A percentile compares a stretch with the other conserved stretches of the same genome.
Evolutionary conservation across 257 asterid species (phyloP).

Genomic region (Jaltomata sinuosa): DNA sequence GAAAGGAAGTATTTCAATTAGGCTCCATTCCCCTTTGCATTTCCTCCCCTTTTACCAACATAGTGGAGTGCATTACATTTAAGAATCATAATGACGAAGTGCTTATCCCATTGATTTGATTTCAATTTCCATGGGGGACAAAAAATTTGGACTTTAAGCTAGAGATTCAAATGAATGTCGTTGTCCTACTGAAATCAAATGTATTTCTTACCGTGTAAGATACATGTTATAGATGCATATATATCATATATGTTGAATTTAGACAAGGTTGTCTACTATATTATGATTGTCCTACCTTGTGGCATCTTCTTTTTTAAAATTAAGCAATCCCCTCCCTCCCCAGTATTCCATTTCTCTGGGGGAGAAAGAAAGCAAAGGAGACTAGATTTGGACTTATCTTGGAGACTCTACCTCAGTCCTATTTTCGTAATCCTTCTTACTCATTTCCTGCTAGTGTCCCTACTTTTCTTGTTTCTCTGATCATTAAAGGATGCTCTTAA

Average conservation of each 20-base stretch:
- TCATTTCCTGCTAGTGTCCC: not conserved
- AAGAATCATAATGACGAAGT: not conserved
- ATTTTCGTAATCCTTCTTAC: not conserved
- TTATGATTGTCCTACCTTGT: no score
- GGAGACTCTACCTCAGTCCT: not conserved
- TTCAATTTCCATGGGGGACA: not conserved
- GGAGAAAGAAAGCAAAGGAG: not conserved
- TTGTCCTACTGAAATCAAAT: not conserved
- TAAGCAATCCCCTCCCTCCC: not conserved
- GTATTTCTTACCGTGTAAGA: not conserved
- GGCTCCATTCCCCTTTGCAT: not conserved
- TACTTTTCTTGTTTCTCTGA: conserved; percentile 1
- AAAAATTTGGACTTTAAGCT: not conserved
- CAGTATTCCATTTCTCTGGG: not conserved
- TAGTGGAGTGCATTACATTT: not conserved
- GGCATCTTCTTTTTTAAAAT: no score
- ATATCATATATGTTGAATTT: not conserved
- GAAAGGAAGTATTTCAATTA: not conserved
- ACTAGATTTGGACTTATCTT: not conserved
- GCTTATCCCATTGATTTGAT: not conserved
- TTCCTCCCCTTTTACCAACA: not conserved
- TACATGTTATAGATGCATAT: not conserved
- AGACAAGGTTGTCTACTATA: not conserved
- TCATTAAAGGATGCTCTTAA: not conserved
- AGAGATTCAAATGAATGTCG: not conserved